Evolutionary conservation across 352 stramenopile genomes (phyloP), one percentile per base, ranked within the genome.

Genomic region (Phytophthora multivora): DNA sequence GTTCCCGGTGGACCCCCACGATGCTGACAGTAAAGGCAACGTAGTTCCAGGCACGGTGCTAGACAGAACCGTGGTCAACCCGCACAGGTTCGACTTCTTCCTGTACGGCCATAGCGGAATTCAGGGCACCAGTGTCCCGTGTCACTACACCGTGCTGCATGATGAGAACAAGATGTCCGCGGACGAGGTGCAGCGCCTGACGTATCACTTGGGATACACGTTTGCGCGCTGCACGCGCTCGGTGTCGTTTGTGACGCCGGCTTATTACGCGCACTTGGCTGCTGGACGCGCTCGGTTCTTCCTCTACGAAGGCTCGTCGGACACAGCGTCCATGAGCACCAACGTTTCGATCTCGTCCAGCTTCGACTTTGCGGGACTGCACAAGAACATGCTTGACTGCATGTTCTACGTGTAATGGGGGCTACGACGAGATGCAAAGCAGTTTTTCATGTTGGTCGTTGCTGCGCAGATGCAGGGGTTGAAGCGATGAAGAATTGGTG

Each of bases 241-340:
- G 12, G 86, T 96, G 43, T 95, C 85, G 43, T 84, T 95, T 48
- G 85, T 85, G 7, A 88, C 88, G 12, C 77, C 88, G 7, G 86
- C 77, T 28, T 96, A 95, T 60, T 96, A 96, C 59, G 83, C 88
- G 38, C 86, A 95, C 52, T 68, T 96, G 28, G 63, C 91, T 41
- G 88, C 88, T 36, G 88, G 85, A 42, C 82, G 88, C 13, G 88
- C 86, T 13, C 84, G 86, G 23, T 93, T 91, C 53, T 96, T 94
- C 61, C 52, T 89, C 39, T 63, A 77, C 52, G 86, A 89, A 12
- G 75, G 69, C 21, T 84, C 79, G 35, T 35, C 50, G n/a, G 38
- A 79, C 16, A 79, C 51, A n/a, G 42, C 41, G 31, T 52, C 57
- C 23, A 45, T 58, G 47, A 38, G 55, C 36, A 56, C 55, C n/a